These are phyloP conservation scores for Hypoxylon lenormandii DNA, from an alignment of 495 filamentous ascomycete genomes.

Conservation along the genomic window DNA sequence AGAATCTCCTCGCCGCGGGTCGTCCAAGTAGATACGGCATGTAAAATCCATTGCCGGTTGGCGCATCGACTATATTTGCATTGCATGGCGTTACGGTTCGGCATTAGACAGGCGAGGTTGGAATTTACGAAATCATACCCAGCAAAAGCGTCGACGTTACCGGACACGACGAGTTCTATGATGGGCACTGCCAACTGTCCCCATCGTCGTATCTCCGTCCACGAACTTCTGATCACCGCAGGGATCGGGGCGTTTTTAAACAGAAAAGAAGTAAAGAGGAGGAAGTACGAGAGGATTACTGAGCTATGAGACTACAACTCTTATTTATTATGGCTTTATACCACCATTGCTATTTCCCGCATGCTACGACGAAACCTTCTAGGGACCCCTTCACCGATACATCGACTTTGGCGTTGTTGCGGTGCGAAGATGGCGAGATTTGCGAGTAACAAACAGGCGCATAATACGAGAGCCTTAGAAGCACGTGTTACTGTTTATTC, in stretches of 20 bases:
- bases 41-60: constrained; percentile 8
- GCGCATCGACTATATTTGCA: constrained; percentile 43
- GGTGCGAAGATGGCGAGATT: not conserved
- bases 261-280: constrained; percentile 9
- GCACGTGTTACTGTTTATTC: not conserved
- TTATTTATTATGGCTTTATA: constrained; percentile 14
- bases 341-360: not conserved
- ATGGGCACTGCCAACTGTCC: constrained; percentile 39
- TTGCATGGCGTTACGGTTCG: constrained; percentile 50
- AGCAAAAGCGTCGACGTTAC: constrained; percentile 51
- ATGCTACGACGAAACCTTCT: not conserved
- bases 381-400: not conserved
- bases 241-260: constrained; percentile 10
- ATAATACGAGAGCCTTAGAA: not conserved
- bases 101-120: constrained; percentile 51
- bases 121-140: constrained; percentile 51
- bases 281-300: not conserved
- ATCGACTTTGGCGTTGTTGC: not conserved
- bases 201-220: constrained; percentile 42
- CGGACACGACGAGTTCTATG: constrained; percentile 49
- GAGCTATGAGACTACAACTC: constrained; percentile 11
- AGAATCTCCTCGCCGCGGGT: constrained; percentile 36
- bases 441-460: not conserved
- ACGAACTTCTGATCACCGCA: constrained; percentile 16
- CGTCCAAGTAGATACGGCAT: constrained; percentile 35